Conservation (phyloP, 768 basidiomycete genomes). For the Cystofilobasidium macerans region DNA sequence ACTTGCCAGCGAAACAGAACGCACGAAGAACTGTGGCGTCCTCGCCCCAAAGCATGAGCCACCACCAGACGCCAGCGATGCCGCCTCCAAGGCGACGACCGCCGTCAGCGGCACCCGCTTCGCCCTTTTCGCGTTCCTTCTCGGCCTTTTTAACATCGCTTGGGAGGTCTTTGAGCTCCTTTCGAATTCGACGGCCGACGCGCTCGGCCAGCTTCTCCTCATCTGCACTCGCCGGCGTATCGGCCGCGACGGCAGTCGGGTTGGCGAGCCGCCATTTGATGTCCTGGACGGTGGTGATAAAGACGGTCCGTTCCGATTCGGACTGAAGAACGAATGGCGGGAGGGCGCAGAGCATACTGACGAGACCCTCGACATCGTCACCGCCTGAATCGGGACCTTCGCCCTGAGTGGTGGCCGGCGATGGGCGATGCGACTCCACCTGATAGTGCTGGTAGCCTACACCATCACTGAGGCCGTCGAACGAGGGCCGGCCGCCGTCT, state of each 20-base stretch:
- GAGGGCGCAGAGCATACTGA: not conserved
- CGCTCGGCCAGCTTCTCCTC: conserved; percentile 10
- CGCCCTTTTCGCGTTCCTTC: conserved; percentile 2
- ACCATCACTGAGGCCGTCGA: no score
- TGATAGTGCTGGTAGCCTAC: no score
- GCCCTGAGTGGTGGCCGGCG: no score
- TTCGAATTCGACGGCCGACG: conserved; percentile 1
- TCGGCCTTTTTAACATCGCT: conserved; percentile 11
- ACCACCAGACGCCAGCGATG: conserved; percentile 22
- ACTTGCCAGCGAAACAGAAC: no score
- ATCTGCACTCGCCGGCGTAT: not conserved
- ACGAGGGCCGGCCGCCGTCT: conserved; percentile 2
- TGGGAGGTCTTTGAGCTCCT: conserved; percentile 14
- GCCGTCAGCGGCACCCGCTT: not conserved
- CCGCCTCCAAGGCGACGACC: not conserved
- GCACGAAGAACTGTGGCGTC: conserved; percentile 12
- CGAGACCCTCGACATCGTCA: not conserved
- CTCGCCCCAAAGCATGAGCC: conserved; percentile 12
- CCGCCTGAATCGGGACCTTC: no score
- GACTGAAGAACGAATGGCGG: conserved; percentile 16
- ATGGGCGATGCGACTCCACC: no score
- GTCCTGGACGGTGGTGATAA: conserved; percentile 5
- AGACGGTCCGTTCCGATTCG: conserved; percentile 10
- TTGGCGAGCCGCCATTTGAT: conserved; percentile 1
- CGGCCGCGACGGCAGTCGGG: not conserved